Evolutionary conservation across 371 early-diverging fungal species (phyloP), one percentile per base, ranked within the genome.

Genomic region (Mucor ambiguus): DNA sequence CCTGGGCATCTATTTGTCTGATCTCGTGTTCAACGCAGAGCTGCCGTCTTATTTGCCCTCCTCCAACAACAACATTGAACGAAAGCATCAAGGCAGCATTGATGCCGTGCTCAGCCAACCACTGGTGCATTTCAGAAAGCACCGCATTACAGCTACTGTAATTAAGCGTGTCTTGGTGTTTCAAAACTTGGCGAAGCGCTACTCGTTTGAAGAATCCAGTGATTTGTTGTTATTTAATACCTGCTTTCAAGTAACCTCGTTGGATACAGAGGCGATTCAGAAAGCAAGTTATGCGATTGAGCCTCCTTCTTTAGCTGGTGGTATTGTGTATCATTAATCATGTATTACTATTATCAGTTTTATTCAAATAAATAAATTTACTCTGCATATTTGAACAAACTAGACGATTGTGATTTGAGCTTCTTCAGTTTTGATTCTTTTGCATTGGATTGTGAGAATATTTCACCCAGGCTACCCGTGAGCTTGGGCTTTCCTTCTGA

Each of bases 21-120:
- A 90, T 52, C 75, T 90, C 6, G 75, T 88, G 1, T 88, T 84
- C 63, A 90, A 89, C 67, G 76, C 85, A 3, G 90, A 90, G 60
- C 70, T 86, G n/a, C 86, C 88, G 3, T 78, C 88, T 0, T 86
- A 77, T 60, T 56, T 88, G 3, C 77, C 85, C 11, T 61, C 86
- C 2, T 54, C 68, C 18, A 73, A 75, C 10, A 67, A 71, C 24
- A 62, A 72, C 8, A 66, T 60, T 16, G 32, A 66, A 16, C 32
- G 20, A 20, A 54, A 26, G 33, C n/a, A 43, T 8, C 37, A 54
- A 1, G 46, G 38, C 1, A 54, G 35, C 8, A 64, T 67, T 0
- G 64, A 74, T 9, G 69, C 71, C 0, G 54, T 79, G 10, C 64
- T 79, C 12, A 69, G 67, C 16, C 82, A 84, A 28, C 78, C 79